Evolutionary conservation across 306 rosid species (phyloP), one percentile per base, ranked within the genome.

Genomic region (Vigna reflexopilosa): DNA sequence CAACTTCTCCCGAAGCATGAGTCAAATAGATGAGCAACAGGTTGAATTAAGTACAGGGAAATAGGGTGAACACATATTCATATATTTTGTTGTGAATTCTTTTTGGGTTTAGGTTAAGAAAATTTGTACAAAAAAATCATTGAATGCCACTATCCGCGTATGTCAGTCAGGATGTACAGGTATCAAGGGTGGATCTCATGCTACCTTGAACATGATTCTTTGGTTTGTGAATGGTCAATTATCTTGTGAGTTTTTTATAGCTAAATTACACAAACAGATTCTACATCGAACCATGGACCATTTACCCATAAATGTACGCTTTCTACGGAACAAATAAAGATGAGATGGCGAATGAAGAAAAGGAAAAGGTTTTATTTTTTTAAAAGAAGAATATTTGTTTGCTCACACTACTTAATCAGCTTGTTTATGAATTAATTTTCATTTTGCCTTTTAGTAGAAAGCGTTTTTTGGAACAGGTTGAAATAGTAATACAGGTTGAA

Each of bases 21-120:
- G 93, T 81, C 85, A 87, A 83, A 79, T 91, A 55, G 93, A 88
- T 78, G 88, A 86, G 48, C 97, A 91, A 68, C 94, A 89, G 57
- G 80, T 89, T 78, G 94, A 91, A 72, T 74, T 91, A 77, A 81
- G 82, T 64, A 67, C 67, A 63, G 73, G 68, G 77, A 19, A 63
- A 24, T 26, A 1, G 7, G 40, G 11, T 81, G 81, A 67, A 58
- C 1, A 9, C 3, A 1, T 40, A 3, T 32, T 38, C 17, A 36
- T 38, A 0, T 17, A 7, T 45, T 9, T 19, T 17, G 20, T 12
- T 36, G 54, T 47, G 40, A 12, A 12, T 5, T 44, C 24, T 26
- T 70, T 40, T 24, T 55, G 55, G 14, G 47, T 54, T 30, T 30
- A 4, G 42, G 45, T 67, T 64, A 55, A 56, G 8, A 16, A 38